phyloP scores from a whole-genome alignment of 305 asterid species.

The Nicotiana rustica region DNA sequence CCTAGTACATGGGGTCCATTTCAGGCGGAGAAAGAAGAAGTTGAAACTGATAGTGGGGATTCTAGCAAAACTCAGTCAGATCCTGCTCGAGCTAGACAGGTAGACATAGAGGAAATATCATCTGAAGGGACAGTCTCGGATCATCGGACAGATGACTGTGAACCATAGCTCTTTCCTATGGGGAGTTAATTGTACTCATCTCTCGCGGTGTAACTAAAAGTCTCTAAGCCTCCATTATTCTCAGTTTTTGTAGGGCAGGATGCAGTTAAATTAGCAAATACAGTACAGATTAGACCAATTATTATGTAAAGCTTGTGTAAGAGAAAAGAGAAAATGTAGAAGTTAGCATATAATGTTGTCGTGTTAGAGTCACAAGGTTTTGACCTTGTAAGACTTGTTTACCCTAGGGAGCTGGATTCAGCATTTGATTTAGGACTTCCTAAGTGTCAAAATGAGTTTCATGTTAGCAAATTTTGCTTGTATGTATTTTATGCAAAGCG shows the following conservation, averaged over 20 bases:
- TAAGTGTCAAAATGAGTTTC: slow-evolving; percentile 23
- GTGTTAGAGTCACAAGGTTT: slow-evolving; percentile 1
- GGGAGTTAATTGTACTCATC: slow-evolving; percentile 8
- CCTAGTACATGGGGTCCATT: slow-evolving; percentile 29
- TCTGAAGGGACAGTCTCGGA: slow-evolving; percentile 70
- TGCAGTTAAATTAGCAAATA: slow-evolving; percentile 39
- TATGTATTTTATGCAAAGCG: slow-evolving; percentile 21
- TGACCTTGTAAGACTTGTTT: slow-evolving; percentile 10
- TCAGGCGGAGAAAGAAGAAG: slow-evolving; percentile 40
- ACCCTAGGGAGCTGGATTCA: slow-evolving; percentile 26
- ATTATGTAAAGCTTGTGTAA: slow-evolving; percentile 44
- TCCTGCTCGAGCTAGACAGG: slow-evolving; percentile 36
- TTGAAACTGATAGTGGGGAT: slow-evolving; percentile 51
- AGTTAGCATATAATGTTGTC: slow-evolving; percentile 26
- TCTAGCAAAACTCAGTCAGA: slow-evolving; percentile 58
- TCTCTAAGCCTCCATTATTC: slow-evolving; percentile 19
- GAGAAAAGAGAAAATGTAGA: slow-evolving; percentile 33
- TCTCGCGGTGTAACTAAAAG: slow-evolving; percentile 9
- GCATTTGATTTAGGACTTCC: slow-evolving; percentile 16
- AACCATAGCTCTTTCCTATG: slow-evolving; percentile 42
- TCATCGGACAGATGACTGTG: slow-evolving; percentile 47
- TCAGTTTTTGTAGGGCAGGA: slow-evolving; percentile 42
- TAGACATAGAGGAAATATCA: slow-evolving; percentile 50
- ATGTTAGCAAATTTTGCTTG: slow-evolving; percentile 31
- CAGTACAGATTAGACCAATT: slow-evolving; percentile 38